Evolutionary conservation across 2,329 filamentous ascomycete genomes (phyloP), one percentile per base, ranked within the genome.

Genomic region (Pseudocercospora eumusae): DNA sequence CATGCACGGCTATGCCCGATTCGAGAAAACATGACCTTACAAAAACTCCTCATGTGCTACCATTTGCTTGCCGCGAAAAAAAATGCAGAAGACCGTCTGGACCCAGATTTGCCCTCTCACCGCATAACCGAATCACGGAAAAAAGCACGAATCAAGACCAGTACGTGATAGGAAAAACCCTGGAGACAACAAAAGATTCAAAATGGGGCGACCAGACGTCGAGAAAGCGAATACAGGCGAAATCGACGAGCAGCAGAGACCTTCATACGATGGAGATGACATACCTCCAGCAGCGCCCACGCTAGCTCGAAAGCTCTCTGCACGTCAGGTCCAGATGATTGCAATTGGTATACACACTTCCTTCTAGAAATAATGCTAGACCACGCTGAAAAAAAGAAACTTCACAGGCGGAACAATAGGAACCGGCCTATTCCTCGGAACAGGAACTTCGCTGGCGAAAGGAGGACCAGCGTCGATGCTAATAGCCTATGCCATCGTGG

Each of bases 401-500:
- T n/a, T n/a, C n/a, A 2, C 20, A 27, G 87, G 64, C 85, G 28
- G 85, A 11, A 90, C 66, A 4, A 69, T 69, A 44, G 67, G 64
- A 8, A 69, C 66, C 1, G 68, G 67, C 42, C 60, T 68, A 15
- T 88, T 91, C 66, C 87, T 92, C 68, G 88, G 88, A 60, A 82
- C 79, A 52, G 81, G 82, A 68, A 75, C 79, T 66, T 80, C 78
- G 56, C 76, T 82, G 57, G 79, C 77, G 56, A 78, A 78, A 60
- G 76, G 78, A 63, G 79, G 78, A 25, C 88, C 89, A 53, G 88
- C 79, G 23, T 85, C 87, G 9, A 85, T 91, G 75, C 81, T 91
- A 66, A 88, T 91, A 72, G 86, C 86, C 11, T 91, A 91, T 76
- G 81, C 84, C 28, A 76, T 88, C 64, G 83, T 91, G 66, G 89